Evolutionary conservation across 2,329 filamentous ascomycete genomes (phyloP).

Genomic region (Fusarium poae): DNA sequence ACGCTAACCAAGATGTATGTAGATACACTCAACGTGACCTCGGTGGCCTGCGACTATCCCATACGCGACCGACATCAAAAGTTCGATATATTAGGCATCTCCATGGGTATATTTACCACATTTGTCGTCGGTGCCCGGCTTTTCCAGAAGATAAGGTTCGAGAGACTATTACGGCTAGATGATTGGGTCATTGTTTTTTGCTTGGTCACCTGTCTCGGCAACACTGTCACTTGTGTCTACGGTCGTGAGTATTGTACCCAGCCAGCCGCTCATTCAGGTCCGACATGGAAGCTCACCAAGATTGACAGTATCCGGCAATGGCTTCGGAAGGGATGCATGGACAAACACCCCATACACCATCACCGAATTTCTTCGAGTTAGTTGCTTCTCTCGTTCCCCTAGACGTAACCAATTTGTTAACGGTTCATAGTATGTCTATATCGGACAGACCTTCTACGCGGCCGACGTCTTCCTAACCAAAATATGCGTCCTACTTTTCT

Average conservation of each 20-base stretch:
- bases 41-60: slow-evolving; percentile 13
- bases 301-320: slow-evolving; percentile 8
- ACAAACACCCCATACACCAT: slow-evolving; percentile 5
- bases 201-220: background rate
- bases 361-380: slow-evolving; percentile 1
- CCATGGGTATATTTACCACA: background rate
- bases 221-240: slow-evolving; percentile 3
- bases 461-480: slow-evolving; percentile 25
- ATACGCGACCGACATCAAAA: slow-evolving; percentile 2
- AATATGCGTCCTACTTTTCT: slow-evolving; percentile 30
- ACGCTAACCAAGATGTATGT: background rate
- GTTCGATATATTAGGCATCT: background rate
- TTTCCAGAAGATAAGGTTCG: slow-evolving; percentile 5
- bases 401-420: background rate
- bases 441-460: slow-evolving; percentile 20
- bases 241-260: slow-evolving; percentile 8
- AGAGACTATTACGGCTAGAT: background rate
- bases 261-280: fast-evolving
- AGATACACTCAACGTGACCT: slow-evolving; percentile 2
- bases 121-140: background rate
- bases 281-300: background rate
- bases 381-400: fast-evolving
- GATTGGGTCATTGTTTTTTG: background rate
- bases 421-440: slow-evolving; percentile 13
- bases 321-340: slow-evolving; percentile 26